Base-by-base conservation (phyloP, 768 basidiomycete species). In the Dioszegia aurantiaca region DNA sequence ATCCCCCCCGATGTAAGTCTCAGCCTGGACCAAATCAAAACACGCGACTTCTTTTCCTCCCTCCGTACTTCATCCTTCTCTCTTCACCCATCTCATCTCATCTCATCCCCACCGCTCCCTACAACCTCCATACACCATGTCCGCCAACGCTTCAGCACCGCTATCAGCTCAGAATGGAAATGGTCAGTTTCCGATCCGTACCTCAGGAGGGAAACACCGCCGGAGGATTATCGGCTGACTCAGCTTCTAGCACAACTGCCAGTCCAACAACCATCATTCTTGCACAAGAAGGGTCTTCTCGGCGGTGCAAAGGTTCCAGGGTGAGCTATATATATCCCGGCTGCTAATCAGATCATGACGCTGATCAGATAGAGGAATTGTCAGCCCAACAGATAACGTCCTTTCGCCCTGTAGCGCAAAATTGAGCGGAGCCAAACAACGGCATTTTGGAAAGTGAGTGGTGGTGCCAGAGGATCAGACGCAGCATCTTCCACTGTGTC, bases 351-450 rank as follows among this genome's bases (percentile, higher is more conserved):
- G n/a, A n/a, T n/a, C n/a, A n/a, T n/a, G n/a, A n/a, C n/a, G n/a
- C n/a, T n/a, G n/a, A n/a, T n/a, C n/a, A n/a, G n/a, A n/a, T 40
- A 72, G 65, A 12, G 64, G 62, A 12, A 75, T 77, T 56, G 71
- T 73, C 45, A 75, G 74, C 2, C 77, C 77, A 6, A 78, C 77
- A 9, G 77, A 78, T 58, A 77, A 77, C 58, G 73, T 76, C 33
- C 70, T 78, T 41, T 76, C 75, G 5, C 77, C 77, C 17, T 76
- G 75, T 59, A 74, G 74, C 1, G 77, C 77, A 56, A 78, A 78
- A 56, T 63, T 78, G 40, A 73, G 61, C 48, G 70, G 68, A 39
- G 67, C 75, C 24, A 78, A 78, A 62, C 75, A 77, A 61, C 69
- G 70, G 52, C 75, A 78, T 66, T 78, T 78, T 55, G 60, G 62